Percentiles rank a stretch among this genome's conserved stretches.
Evolutionary conservation across 2,329 filamentous ascomycete genomes (phyloP).

Genomic region (Plenodomus tracheiphilus): DNA sequence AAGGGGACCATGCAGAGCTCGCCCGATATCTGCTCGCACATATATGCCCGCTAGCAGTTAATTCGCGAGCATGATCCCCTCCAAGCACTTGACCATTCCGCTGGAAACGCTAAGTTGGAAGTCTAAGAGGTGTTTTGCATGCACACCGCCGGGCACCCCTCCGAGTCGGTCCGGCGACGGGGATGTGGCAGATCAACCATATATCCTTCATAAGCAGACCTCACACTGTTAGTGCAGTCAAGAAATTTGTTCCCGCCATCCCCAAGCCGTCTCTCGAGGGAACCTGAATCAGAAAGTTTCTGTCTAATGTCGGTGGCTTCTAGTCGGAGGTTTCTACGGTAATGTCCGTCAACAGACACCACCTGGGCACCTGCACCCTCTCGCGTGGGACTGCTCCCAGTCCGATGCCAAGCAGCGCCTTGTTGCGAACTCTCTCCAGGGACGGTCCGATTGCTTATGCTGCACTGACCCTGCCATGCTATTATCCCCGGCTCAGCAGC

Average conservation of each 20-base stretch:
- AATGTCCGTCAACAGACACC: neutral
- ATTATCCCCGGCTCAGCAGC: conserved; percentile 2
- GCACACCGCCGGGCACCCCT: conserved; percentile 18
- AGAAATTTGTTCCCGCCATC: neutral
- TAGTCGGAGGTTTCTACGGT: neutral
- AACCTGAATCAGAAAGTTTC: neutral
- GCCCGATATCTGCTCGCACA: neutral
- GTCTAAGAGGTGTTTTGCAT: conserved; percentile 10
- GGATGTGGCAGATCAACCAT: conserved; percentile 4
- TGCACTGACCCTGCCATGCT: neutral
- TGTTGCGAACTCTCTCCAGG: conserved; percentile 6
- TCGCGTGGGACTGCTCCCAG: neutral
- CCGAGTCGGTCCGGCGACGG: conserved; percentile 17
- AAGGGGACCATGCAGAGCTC: neutral
- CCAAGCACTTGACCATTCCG: conserved; percentile 12
- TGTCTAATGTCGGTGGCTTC: neutral
- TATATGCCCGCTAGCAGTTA: neutral
- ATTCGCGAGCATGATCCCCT: neutral
- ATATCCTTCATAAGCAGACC: neutral
- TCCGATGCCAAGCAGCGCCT: neutral
- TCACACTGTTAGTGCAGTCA: neutral
- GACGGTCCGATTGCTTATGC: conserved; percentile 8
- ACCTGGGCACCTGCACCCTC: no score
- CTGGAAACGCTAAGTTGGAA: conserved; percentile 12
- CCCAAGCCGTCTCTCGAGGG: neutral